Percentiles rank a stretch among this genome's conserved stretches.
Evolutionary conservation across 2,329 filamentous ascomycete species (phyloP).

Genomic region (Phaeosphaeria sp.): DNA sequence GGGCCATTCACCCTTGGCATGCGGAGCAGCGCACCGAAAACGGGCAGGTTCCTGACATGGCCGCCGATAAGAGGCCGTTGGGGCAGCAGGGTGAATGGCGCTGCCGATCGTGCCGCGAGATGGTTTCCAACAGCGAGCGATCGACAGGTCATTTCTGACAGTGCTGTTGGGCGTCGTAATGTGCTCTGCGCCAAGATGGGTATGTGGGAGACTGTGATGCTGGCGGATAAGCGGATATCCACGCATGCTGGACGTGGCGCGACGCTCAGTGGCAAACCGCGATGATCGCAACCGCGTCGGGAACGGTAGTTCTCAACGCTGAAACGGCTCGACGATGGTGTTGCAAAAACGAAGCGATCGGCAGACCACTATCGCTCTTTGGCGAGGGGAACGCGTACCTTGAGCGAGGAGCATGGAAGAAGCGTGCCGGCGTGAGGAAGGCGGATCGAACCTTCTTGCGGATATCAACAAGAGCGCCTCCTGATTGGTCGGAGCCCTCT

Average conservation of each 20-base stretch:
- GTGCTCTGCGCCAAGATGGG: constrained; percentile 3
- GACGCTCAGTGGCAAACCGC: neutral
- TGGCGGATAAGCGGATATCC: neutral
- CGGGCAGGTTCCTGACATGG: constrained; percentile 10
- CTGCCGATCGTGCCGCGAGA: constrained; percentile 14
- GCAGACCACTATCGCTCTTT: neutral
- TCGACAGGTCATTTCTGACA: constrained; percentile 14
- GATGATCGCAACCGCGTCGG: neutral
- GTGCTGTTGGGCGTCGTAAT: constrained; percentile 5
- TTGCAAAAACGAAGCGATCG: neutral
- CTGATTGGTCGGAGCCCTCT: neutral
- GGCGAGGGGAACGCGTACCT: neutral
- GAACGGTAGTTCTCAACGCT: neutral
- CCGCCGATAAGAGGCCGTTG: constrained; percentile 26
- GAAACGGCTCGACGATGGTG: neutral
- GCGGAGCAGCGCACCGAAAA: constrained; percentile 11
- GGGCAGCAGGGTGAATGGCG: constrained; percentile 11
- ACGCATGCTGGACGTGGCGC: neutral
- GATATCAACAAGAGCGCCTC: neutral
- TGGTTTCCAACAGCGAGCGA: constrained; percentile 15
- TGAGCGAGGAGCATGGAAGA: neutral
- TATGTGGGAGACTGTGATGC: neutral
- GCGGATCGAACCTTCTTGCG: neutral
- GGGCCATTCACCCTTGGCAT: constrained; percentile 12
- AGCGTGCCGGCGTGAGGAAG: neutral